phyloP scores from a whole-genome alignment of 2,329 filamentous ascomycete species.

The Thelonectria discophora region DNA sequence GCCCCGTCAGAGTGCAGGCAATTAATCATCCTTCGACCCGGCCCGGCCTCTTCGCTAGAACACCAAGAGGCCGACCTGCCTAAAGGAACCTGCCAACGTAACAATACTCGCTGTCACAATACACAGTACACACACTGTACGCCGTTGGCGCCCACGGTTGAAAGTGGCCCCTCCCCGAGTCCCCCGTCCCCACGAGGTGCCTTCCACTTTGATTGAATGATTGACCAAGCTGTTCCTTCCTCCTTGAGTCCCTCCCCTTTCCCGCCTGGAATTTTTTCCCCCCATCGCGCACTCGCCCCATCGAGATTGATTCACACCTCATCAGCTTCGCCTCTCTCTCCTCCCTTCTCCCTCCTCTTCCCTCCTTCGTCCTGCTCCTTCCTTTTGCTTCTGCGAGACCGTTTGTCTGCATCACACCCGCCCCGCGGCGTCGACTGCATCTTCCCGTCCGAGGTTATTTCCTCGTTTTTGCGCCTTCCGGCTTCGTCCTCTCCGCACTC shows the following conservation, averaged over 20 bases:
- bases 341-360: conserved; percentile 19
- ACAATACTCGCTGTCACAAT: neutral
- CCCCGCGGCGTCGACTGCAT: conserved; percentile 35
- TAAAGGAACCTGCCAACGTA: conserved; percentile 11
- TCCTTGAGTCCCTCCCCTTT: conserved; percentile 34
- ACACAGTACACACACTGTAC: no score
- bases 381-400: conserved; percentile 30
- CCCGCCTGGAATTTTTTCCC: conserved; percentile 41
- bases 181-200: conserved; percentile 38
- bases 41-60: conserved; percentile 17
- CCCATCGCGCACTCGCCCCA: conserved; percentile 36
- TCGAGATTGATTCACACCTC: conserved; percentile 39
- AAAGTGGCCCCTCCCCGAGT: conserved; percentile 15
- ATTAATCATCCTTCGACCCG: conserved; percentile 26
- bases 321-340: conserved; percentile 30
- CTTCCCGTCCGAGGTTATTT: conserved; percentile 30
- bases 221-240: conserved; percentile 37
- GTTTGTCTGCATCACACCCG: conserved; percentile 35
- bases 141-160: conserved; percentile 33
- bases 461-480: conserved; percentile 35
- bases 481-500: conserved; percentile 37
- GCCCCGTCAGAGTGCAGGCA: neutral
- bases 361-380: conserved; percentile 30
- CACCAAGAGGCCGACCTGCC: conserved; percentile 23
- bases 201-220: conserved; percentile 41